Evolutionary conservation across 345 rosid genomes (phyloP).

Genomic region (Rhodomyrtus tomentosa): DNA sequence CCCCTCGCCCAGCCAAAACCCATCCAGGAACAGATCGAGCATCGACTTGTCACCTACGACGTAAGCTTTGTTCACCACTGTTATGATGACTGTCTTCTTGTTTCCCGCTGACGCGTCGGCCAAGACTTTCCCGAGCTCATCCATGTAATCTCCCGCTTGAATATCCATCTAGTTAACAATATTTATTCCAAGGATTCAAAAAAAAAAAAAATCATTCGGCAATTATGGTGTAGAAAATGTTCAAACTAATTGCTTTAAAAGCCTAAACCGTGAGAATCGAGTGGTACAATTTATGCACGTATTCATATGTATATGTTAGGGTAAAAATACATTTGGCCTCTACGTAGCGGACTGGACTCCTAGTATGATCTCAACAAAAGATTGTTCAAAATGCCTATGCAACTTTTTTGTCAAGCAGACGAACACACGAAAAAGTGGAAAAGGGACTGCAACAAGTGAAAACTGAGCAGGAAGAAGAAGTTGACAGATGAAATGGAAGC

Average conservation of each 20-base stretch:
- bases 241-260: too few relatives aligned
- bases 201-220: background rate
- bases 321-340: background rate
- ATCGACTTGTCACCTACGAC: constrained; percentile 22
- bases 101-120: background rate
- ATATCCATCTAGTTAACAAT: too few relatives aligned
- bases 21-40: constrained; percentile 21
- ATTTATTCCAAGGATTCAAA: background rate
- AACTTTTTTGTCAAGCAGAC: background rate
- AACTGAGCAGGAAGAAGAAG: background rate
- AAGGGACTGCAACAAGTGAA: background rate
- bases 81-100: constrained; percentile 23
- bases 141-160: background rate
- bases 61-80: constrained; percentile 26
- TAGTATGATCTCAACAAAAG: background rate
- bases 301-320: background rate
- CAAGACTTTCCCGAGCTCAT: constrained; percentile 2
- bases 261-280: too few relatives aligned
- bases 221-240: too few relatives aligned
- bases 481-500: background rate
- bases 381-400: background rate
- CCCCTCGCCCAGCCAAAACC: constrained; percentile 25
- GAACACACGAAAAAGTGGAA: background rate
- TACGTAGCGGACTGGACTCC: background rate
- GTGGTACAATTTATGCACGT: background rate